Evolutionary conservation across 208 protist species (phyloP).

Genomic region (Crithidia sp.): DNA sequence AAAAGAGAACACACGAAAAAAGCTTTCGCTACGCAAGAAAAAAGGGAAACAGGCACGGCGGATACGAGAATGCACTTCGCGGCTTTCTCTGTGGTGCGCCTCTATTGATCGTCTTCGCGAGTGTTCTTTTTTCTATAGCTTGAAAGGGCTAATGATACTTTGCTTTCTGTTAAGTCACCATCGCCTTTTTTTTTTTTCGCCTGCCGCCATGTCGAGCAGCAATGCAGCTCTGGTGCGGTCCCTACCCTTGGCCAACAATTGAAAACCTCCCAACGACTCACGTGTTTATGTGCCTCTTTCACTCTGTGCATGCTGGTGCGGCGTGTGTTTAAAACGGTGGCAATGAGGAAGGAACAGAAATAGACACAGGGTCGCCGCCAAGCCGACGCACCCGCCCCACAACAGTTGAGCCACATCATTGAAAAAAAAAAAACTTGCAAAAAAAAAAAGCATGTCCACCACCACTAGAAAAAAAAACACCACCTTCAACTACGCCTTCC

Average conservation of each 20-base stretch:
- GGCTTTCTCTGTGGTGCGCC: no score
- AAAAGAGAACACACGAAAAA: no score
- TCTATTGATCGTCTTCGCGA: no score
- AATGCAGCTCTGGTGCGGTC: no score
- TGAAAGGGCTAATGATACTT: no score
- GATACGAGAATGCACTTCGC: no score
- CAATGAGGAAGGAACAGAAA: not conserved
- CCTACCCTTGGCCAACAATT: not conserved
- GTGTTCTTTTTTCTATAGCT: not conserved
- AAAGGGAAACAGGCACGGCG: no score
- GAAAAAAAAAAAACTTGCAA: not conserved
- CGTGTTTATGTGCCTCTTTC: not conserved
- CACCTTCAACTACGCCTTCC: conserved; percentile 17
- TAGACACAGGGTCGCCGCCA: no score
- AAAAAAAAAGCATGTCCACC: not conserved
- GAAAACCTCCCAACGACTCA: not conserved
- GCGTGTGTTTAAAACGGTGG: not conserved
- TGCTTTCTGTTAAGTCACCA: no score
- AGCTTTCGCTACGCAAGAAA: no score
- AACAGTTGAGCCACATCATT: not conserved
- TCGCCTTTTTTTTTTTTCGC: not conserved
- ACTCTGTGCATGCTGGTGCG: not conserved
- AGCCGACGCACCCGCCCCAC: no score
- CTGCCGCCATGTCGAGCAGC: not conserved
- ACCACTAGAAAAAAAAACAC: conserved; percentile 12